Evolutionary conservation across 2,329 filamentous ascomycete genomes (phyloP).

Genomic region (Fusarium xylarioides): DNA sequence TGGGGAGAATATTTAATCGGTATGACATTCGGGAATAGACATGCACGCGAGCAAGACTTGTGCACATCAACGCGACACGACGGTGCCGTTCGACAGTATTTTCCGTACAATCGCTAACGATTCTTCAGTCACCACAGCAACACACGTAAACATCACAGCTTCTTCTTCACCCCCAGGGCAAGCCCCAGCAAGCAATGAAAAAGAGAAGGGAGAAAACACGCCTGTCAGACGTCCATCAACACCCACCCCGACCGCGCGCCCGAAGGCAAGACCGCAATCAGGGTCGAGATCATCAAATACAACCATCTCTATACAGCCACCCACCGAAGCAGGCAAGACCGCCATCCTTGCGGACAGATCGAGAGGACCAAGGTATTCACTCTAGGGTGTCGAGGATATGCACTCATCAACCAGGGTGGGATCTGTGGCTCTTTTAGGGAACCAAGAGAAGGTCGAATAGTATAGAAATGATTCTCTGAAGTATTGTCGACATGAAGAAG

Average conservation of each 20-base stretch:
- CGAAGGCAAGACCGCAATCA: constrained; percentile 75
- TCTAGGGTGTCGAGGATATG: constrained; percentile 77
- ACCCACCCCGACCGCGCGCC: constrained; percentile 82
- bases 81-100: rapidly evolving
- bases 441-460: constrained; percentile 92
- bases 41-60: not conserved
- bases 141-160: not conserved
- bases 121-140: not conserved
- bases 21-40: not conserved
- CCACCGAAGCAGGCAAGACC: constrained; percentile 46
- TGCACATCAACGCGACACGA: rapidly evolving
- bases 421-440: constrained; percentile 93
- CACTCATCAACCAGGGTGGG: constrained; percentile 63
- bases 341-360: constrained; percentile 62
- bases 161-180: constrained; percentile 63
- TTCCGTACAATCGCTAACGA: rapidly evolving
- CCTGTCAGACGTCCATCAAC: constrained; percentile 92
- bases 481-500: constrained; percentile 71
- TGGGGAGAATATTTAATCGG: not conserved
- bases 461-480: constrained; percentile 97
- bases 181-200: constrained; percentile 65
- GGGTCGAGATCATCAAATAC: constrained; percentile 88
- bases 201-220: constrained; percentile 59
- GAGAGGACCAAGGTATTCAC: constrained; percentile 44
- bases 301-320: constrained; percentile 82